Percentiles rank a stretch among this genome's conserved stretches.
Evolutionary conservation across 768 basidiomycete genomes (phyloP).

Genomic region (Leccinum imitatum): DNA sequence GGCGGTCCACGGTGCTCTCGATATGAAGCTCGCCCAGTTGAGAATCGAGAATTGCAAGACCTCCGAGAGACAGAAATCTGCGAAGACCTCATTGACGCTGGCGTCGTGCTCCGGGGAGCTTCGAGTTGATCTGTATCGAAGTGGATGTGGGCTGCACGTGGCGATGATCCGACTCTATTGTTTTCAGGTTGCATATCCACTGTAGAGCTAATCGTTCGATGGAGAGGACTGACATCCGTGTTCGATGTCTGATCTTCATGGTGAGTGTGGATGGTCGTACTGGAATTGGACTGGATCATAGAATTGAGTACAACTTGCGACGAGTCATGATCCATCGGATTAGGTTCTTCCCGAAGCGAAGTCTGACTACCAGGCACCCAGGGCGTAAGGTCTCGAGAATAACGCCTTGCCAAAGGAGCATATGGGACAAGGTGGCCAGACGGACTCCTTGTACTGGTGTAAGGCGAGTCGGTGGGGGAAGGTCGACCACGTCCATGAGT

Average conservation of each 20-base stretch:
- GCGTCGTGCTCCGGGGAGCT: conserved; percentile 9
- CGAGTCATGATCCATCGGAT: background rate
- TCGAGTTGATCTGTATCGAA: background rate
- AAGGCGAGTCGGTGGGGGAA: conserved; percentile 17
- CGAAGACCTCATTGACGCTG: conserved; percentile 4
- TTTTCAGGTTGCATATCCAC: background rate
- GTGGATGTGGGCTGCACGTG: background rate
- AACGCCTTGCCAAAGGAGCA: conserved; percentile 15
- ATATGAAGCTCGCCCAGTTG: conserved; percentile 25
- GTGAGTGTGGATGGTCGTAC: background rate
- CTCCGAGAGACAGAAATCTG: conserved; percentile 13
- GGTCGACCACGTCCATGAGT: background rate
- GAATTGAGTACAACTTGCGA: background rate
- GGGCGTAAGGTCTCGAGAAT: conserved; percentile 8
- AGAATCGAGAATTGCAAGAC: conserved; percentile 15
- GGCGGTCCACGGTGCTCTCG: conserved; percentile 19
- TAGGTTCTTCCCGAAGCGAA: conserved; percentile 21
- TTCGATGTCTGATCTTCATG: background rate
- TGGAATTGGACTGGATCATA: conserved; percentile 1
- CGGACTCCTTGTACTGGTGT: conserved; percentile 11
- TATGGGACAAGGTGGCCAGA: conserved; percentile 23
- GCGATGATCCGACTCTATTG: background rate
- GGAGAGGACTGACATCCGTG: conserved; percentile 1
- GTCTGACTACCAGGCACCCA: conserved; percentile 11
- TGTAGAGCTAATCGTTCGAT: background rate